These are phyloP conservation scores for Saccharomycopsis oosterbeekiorum DNA, from an alignment of 805 yeast species.

Conservation along the genomic window DNA sequence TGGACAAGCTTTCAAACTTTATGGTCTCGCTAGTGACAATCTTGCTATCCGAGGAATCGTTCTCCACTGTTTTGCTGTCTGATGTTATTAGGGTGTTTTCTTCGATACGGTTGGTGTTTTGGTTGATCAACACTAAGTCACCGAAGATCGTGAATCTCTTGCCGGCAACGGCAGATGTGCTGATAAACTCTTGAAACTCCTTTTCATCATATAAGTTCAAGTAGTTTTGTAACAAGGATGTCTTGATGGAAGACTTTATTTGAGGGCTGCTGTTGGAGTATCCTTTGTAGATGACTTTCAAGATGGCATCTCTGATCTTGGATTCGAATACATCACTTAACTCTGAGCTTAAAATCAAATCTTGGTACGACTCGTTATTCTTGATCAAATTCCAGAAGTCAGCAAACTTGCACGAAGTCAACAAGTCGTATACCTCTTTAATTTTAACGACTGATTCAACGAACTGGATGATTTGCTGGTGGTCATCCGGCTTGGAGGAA, in stretches of 20 bases:
- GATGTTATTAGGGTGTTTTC: neutral
- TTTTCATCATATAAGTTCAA: slow-evolving; percentile 15
- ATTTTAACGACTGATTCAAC: slow-evolving; percentile 11
- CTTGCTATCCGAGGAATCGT: slow-evolving; percentile 6
- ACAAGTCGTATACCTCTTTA: slow-evolving; percentile 10
- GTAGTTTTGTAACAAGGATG: slow-evolving; percentile 12
- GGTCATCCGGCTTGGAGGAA: neutral
- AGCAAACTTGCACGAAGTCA: slow-evolving; percentile 14
- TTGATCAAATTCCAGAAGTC: slow-evolving; percentile 16
- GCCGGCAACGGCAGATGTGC: neutral
- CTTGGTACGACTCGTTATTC: slow-evolving; percentile 15
- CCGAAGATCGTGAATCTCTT: slow-evolving; percentile 7
- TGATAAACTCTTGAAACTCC: slow-evolving; percentile 11
- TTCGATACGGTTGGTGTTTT: slow-evolving; percentile 8
- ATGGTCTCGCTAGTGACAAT: slow-evolving; percentile 15
- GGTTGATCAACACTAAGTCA: slow-evolving; percentile 12
- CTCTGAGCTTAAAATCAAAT: slow-evolving; percentile 14
- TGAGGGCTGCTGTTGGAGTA: slow-evolving; percentile 11
- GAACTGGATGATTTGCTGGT: slow-evolving; percentile 8
- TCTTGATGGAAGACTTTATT: slow-evolving; percentile 11
- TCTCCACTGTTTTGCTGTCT: neutral
- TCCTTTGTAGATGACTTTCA: slow-evolving; percentile 14
- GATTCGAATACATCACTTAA: slow-evolving; percentile 10
- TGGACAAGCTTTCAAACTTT: slow-evolving; percentile 17
- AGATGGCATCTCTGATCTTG: slow-evolving; percentile 10